phyloP scores from a whole-genome alignment of 176 grass and related monocot species.

The Triticum dicoccoides region DNA sequence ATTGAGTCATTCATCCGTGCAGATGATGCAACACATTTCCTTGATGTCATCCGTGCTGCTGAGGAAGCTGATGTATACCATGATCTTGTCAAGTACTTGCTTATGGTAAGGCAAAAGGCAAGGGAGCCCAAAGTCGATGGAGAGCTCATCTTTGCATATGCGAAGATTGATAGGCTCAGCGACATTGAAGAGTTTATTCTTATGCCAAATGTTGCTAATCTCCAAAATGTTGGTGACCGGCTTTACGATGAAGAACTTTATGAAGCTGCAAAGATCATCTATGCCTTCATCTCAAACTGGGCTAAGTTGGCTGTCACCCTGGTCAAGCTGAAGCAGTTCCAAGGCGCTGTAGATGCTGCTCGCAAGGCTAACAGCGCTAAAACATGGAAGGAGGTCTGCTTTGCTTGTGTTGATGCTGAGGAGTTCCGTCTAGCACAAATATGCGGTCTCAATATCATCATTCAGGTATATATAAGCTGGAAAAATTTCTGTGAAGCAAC shows the following conservation, averaged over 20 bases:
- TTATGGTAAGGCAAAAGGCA: slow-evolving; percentile 89
- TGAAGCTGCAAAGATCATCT: slow-evolving; percentile 98
- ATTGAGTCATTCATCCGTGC: slow-evolving; percentile 97
- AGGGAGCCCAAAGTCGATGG: slow-evolving; percentile 80
- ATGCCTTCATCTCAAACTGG: slow-evolving; percentile 97
- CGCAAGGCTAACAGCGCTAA: slow-evolving; percentile 91
- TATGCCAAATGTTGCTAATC: slow-evolving; percentile 98
- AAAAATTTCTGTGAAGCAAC: background rate
- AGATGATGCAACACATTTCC: slow-evolving; percentile 86
- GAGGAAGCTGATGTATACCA: slow-evolving; percentile 83
- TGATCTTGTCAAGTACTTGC: slow-evolving; percentile 76
- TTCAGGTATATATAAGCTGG: slow-evolving; percentile 61
- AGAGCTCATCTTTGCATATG: slow-evolving; percentile 96
- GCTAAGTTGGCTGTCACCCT: slow-evolving; percentile 89
- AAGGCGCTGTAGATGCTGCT: slow-evolving; percentile 97
- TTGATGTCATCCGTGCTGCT: slow-evolving; percentile 81
- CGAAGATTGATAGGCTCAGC: slow-evolving; percentile 79
- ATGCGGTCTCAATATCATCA: slow-evolving; percentile 92
- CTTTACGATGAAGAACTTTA: slow-evolving; percentile 89
- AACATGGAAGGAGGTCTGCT: slow-evolving; percentile 97
- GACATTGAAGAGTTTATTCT: slow-evolving; percentile 98
- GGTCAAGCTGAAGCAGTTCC: slow-evolving; percentile 92
- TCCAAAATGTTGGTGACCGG: slow-evolving; percentile 91
- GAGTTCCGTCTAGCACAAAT: slow-evolving; percentile 96
- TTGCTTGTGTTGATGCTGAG: slow-evolving; percentile 97